phyloP scores from a whole-genome alignment of 768 basidiomycete species.

The Pholiota molesta region DNA sequence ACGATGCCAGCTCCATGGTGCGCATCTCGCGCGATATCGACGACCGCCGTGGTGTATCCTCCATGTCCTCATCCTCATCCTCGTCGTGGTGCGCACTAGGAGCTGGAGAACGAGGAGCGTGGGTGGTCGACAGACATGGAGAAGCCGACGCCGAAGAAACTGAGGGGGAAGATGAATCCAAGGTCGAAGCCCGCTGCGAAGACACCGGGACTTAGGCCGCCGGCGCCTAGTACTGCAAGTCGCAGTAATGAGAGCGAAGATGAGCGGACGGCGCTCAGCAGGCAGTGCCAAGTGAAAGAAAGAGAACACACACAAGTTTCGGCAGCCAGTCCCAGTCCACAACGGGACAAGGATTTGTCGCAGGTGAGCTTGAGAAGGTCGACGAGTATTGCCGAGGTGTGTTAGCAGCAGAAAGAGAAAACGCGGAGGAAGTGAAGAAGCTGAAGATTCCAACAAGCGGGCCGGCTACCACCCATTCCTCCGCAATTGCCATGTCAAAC shows the following conservation, averaged over 20 bases:
- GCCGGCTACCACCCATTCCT: no score
- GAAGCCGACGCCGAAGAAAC: no score
- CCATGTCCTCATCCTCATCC: neutral
- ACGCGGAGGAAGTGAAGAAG: conserved; percentile 9
- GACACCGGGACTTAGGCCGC: no score
- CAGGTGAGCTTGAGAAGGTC: conserved; percentile 18
- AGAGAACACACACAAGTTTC: no score
- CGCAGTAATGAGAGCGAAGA: no score
- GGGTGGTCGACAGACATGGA: no score
- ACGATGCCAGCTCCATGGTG: neutral
- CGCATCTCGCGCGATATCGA: neutral
- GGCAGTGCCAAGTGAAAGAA: neutral
- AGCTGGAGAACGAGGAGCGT: neutral
- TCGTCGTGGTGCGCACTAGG: neutral
- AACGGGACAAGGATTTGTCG: conserved; percentile 12
- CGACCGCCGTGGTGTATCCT: neutral
- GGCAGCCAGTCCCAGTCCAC: neutral
- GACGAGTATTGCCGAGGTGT: conserved; percentile 16
- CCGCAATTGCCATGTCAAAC: neutral
- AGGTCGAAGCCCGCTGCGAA: no score
- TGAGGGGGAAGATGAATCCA: no score
- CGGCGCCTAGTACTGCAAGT: no score
- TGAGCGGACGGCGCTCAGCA: neutral
- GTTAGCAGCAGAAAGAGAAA: no score
- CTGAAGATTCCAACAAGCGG: neutral